phyloP scores from a whole-genome alignment of 257 asterid genomes.

The Knoxia roxburghii region DNA sequence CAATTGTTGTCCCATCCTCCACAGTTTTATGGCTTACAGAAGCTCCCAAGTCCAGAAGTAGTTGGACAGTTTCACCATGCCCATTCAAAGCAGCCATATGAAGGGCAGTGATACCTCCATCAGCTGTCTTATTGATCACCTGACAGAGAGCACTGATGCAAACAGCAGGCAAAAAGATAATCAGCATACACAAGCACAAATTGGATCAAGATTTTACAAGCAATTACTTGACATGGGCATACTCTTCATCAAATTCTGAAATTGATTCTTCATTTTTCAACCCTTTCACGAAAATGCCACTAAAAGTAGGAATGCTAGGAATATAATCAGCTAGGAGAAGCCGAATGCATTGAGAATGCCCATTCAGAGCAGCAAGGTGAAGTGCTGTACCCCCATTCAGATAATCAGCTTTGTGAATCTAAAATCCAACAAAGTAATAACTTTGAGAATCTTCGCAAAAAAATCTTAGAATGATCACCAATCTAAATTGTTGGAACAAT shows the following conservation, averaged over 20 bases:
- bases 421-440: constrained; percentile 23
- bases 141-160: constrained; percentile 51
- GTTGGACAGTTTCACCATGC: constrained; percentile 64
- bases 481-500: constrained; percentile 7
- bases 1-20: constrained; percentile 82
- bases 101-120: constrained; percentile 88
- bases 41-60: constrained; percentile 80
- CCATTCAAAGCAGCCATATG: constrained; percentile 92
- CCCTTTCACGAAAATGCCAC: constrained; percentile 43
- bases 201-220: constrained; percentile 3
- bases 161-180: constrained; percentile 3
- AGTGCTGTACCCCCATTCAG: constrained; percentile 89
- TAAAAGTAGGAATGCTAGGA: constrained; percentile 66
- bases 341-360: constrained; percentile 73
- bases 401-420: constrained; percentile 83
- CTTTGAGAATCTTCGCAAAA: neutral
- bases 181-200: constrained; percentile 9
- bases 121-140: constrained; percentile 70
- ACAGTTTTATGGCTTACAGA: constrained; percentile 52
- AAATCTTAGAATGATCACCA: neutral
- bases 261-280: constrained; percentile 33
- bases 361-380: constrained; percentile 85
- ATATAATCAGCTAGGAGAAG: constrained; percentile 76
- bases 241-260: constrained; percentile 59
- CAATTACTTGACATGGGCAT: constrained; percentile 8